phyloP scores from a whole-genome alignment of 2,329 filamentous ascomycete species.

The Colletotrichum agaves region DNA sequence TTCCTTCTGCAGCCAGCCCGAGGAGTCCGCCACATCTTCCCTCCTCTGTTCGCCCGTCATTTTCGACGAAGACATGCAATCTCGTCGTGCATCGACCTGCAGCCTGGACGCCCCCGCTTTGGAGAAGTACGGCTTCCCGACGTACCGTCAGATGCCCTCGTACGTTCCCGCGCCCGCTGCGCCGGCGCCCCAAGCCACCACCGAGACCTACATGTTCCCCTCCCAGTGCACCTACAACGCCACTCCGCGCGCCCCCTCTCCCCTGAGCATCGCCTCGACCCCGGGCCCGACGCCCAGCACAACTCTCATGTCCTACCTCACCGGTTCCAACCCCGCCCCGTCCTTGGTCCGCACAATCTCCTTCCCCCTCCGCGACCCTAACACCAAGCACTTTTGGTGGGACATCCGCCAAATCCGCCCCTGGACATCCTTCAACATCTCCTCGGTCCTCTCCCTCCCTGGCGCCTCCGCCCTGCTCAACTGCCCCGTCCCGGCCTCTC shows the following conservation, averaged over 20 bases:
- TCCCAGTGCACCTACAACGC: conserved; percentile 45
- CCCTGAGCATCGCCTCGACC: conserved; percentile 51
- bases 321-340: conserved; percentile 81
- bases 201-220: conserved; percentile 59
- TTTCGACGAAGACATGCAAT: conserved; percentile 59
- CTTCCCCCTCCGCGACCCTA: conserved; percentile 72
- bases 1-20: conserved; percentile 46
- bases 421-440: conserved; percentile 83
- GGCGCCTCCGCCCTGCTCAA: conserved; percentile 78
- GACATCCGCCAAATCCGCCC: conserved; percentile 87
- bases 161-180: conserved; percentile 53
- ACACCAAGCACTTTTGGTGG: conserved; percentile 93
- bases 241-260: conserved; percentile 57
- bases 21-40: conserved; percentile 50
- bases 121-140: conserved; percentile 82
- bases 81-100: conserved; percentile 72
- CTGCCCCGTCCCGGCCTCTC: conserved; percentile 70
- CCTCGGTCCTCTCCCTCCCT: conserved; percentile 77
- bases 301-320: conserved; percentile 82
- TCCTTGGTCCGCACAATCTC: conserved; percentile 84
- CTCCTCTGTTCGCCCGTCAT: conserved; percentile 75
- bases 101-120: conserved; percentile 74
- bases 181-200: conserved; percentile 41
- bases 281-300: conserved; percentile 66
- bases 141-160: conserved; percentile 79